Percentiles rank a stretch among this genome's conserved stretches.
phyloP scores from a whole-genome alignment of 768 basidiomycete genomes.

The Podaxis mareebaensis region DNA sequence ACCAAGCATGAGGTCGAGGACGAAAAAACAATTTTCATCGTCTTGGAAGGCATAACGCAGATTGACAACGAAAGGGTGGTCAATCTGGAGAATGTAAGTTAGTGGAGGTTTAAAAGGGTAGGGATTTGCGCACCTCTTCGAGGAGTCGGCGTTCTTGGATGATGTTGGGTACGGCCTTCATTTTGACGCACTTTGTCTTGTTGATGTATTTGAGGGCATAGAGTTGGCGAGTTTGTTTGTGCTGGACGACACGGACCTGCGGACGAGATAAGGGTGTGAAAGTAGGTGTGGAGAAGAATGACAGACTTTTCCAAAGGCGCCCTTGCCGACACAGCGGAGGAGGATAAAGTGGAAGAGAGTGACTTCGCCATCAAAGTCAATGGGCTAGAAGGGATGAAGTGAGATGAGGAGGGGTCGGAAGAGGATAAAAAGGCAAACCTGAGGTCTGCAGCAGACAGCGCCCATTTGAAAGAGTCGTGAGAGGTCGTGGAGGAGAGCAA shows the following conservation, averaged over 20 bases:
- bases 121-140: constrained; percentile 72
- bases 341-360: constrained; percentile 97
- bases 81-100: constrained; percentile 55
- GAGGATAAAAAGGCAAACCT: constrained; percentile 43
- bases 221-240: constrained; percentile 95
- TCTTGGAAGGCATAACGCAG: constrained; percentile 96
- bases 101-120: neutral
- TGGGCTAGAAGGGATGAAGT: constrained; percentile 53
- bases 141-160: constrained; percentile 93
- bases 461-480: constrained; percentile 53
- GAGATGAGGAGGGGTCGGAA: neutral
- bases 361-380: constrained; percentile 94
- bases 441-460: constrained; percentile 81
- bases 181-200: constrained; percentile 96
- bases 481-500: constrained; percentile 5
- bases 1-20: constrained; percentile 95
- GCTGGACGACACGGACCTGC: constrained; percentile 98
- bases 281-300: constrained; percentile 13
- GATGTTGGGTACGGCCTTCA: constrained; percentile 97
- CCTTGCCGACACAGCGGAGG: constrained; percentile 95
- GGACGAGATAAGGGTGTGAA: constrained; percentile 18
- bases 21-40: constrained; percentile 98
- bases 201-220: constrained; percentile 99
- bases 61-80: constrained; percentile 95
- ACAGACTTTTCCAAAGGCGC: constrained; percentile 95